Evolutionary conservation across 306 rosid species (phyloP), one percentile per base, ranked within the genome.

Genomic region (Notholithocarpus densiflorus): DNA sequence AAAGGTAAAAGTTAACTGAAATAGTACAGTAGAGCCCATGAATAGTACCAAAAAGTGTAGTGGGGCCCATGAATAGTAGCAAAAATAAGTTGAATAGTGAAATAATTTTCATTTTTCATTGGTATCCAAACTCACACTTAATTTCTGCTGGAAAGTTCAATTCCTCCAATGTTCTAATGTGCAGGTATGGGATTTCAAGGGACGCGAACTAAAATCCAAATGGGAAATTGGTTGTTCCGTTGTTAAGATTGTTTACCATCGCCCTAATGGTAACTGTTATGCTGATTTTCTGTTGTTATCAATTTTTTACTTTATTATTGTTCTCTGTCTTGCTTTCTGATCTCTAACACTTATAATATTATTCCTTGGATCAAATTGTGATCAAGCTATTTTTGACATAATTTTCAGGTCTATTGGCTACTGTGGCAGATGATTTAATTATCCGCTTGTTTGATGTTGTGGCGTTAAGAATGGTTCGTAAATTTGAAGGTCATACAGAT

Each of bases 141-240:
- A 62, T 60, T 66, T 81, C 37, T 68, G 60, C 59, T 34, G 55
- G 80, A 34, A 87, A 26, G 32, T 59, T 75, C 71, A 29, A 74
- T 79, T 60, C 73, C 11, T 70, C 75, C 45, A 79, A 4, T 71
- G 21, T 80, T 78, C 40, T 66, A 29, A 51, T 26, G 61, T 79
- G 83, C 83, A 92, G 98, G 97, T 91, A 64, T 95, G 98, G 98
- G 88, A 92, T 89, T 95, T 95, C 90, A 95, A 92, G 84, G 87
- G 75, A 24, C 86, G 89, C 51, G 79, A 75, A 70, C 82, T 95
- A 48, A 91, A 87, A 79, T 92, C 91, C 68, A 90, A 85, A 88
- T 89, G 90, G 98, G 98, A 91, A 21, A 84, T 91, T 72, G 93
- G 94, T 53, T 85, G 89, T 77, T 85, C 93, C 31, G 65, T 90